Base-by-base conservation (phyloP, 768 basidiomycete genomes). In the Tylopilus subfusipes region DNA sequence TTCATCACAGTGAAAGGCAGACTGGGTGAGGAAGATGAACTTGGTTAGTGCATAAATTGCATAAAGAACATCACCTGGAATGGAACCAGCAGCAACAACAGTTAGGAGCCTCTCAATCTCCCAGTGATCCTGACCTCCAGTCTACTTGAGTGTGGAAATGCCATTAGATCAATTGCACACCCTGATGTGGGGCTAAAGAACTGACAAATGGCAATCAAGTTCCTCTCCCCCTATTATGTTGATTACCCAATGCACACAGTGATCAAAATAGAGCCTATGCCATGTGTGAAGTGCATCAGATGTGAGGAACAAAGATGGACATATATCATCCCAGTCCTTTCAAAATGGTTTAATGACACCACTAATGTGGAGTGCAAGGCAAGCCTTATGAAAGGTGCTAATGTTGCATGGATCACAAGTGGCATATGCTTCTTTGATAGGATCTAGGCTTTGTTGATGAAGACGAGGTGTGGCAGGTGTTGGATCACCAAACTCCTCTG, bases 21-120 rank as follows among this genome's bases (percentile, higher is more conserved):
- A 43, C 54, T 78, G 76, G 1, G 68, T 68, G 3, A 70, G 59
- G 49, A 72, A 77, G 10, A 65, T 65, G 43, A 78, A 77, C 48
- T 78, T 72, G 2, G 71, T 61, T 4, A 77, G 65, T 1, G 73
- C 58, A 1, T 66, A 61, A 24, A 78, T 38, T 2, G 73, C 69
- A 29, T 54, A 50, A 10, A 78, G 59, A 44, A 77, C 71, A 0
- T 55, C 11, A 4, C 39, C 7, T 0, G 69, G 52, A 10, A 71
- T 65, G 42, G 63, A 67, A 3, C 49, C 44, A 4, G 30, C 49
- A 14, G n/a, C 21, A 12, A 55, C 42, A 10, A 5, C 43, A 1
- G 33, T 16, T 1, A 59, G 47, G 1, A 60, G 10, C 24, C 42
- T 61, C 18, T 61, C 38, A 0, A 61, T 30, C 0, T 59, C 59